Base-by-base conservation (phyloP, 1,139 yeast genomes). In the Chernovozyma sophiae-reginae region DNA sequence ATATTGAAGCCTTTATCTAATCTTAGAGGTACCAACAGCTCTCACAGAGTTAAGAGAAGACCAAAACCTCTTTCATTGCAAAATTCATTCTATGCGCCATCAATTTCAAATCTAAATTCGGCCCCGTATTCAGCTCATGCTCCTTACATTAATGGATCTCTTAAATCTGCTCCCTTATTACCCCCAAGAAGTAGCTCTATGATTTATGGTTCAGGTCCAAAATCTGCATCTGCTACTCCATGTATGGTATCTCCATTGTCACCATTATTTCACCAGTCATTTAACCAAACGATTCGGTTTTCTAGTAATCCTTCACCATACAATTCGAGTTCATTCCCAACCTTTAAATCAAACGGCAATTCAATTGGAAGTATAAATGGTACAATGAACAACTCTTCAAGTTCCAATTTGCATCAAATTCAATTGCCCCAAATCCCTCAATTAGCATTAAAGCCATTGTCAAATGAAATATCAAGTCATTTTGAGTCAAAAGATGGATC, bases 11-110 rank as follows among this genome's bases (percentile, higher is more conserved):
- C 37, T 11, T 20, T 35, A 4, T 22, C 32, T 4, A 24, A 29
- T 15, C 32, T 29, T 12, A 11, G 32, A 12, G 30, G 30, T 7
- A 16, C 23, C 10, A 6, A 6, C 6, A 10, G 23, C 8, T 26
- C 18, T 7, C 29, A 26, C 18, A 25, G 37, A 14, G 19, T 15
- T 10, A 68, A 65, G 39, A 52, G 68, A 44, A 55, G 75, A 44
- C 75, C 75, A 22, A 48, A 66, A 35, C 75, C 74, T 7, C 56
- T 69, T 36, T 50, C 68, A 12, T 58, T 69, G 35, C 65, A 53
- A 42, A 69, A 65, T 43, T 62, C 71, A 11, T 58, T 55, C 41
- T 37, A 37, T 16, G 26, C 18, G 7, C n/a, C 31, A 8, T 16
- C 22, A 4, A 14, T 28, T 7, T 7, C 31, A 13, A 18, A 15